Base-by-base conservation (phyloP, 192 early-diverging fungal genomes). In the Obelidium mucronatum region DNA sequence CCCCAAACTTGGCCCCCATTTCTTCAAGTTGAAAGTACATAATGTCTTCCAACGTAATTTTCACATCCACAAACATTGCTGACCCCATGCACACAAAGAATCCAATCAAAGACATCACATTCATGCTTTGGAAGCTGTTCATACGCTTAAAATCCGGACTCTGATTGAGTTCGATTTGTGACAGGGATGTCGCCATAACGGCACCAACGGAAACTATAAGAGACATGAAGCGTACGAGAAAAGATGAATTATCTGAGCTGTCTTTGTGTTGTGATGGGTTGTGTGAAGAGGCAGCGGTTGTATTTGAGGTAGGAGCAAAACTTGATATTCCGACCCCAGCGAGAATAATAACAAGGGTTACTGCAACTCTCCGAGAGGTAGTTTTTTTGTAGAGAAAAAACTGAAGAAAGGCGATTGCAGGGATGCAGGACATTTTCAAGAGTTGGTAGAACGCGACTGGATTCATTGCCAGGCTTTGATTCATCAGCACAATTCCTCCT, bases 391-490 rank as follows among this genome's bases (percentile, higher is more conserved):
- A 67, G 22, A 67, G 30, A 26, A 67, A 19, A 48, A 26, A 67
- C 30, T 67, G 66, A n/a, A 67, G 42, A 26, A 67, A 15, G 15
- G 66, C 66, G 31, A 67, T 67, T 17, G 66, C 66, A 5, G 66
- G 66, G 30, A 67, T 67, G 31, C 66, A 67, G 6, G 66, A 42
- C 66, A 67, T 67, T 36, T 76, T 66, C 65, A 69, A 40, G 13
- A 68, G 64, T 40, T 76, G 63, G 36, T 76, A 69, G 36, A 66
- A 76, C 11, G 75, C 75, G 31, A 66, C 75, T 13, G 75, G 26
- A 37, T 76, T 76, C 52, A 76, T 36, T 5, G 63, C 35, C 15
- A 76, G 64, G 42, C 42, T 53, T n/a, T 66, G 52, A 51, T 76
- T 76, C 75, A 76, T 76, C 19, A 76, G 51, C 30, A 76, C 75